Evolutionary conservation across 768 basidiomycete species (phyloP).

Genomic region (Leccinum subtestaceum): DNA sequence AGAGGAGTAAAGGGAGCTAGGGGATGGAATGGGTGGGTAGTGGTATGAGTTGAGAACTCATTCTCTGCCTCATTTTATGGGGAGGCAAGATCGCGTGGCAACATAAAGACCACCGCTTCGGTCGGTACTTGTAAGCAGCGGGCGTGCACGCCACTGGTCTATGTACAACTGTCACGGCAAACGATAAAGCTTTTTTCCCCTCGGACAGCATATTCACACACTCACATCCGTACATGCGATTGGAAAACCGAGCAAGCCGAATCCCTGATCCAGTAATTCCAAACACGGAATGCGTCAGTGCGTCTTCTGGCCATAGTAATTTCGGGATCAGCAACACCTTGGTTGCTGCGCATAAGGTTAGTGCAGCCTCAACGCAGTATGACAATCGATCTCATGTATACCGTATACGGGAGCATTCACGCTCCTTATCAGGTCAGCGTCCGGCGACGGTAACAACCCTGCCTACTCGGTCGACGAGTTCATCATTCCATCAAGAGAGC

Average conservation of each 20-base stretch:
- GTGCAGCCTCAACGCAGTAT: neutral
- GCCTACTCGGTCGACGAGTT: neutral
- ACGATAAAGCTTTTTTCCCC: neutral
- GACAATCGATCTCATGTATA: constrained; percentile 7
- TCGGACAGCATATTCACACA: neutral
- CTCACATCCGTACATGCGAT: neutral
- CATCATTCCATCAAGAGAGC: neutral
- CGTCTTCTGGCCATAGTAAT: neutral
- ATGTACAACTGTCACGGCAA: neutral
- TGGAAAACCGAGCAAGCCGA: neutral
- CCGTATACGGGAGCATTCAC: neutral
- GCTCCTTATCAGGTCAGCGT: neutral
- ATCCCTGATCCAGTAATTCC: constrained; percentile 8
- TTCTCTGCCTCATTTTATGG: constrained; percentile 11
- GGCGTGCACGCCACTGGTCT: neutral
- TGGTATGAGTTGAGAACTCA: neutral
- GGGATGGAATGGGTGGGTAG: neutral
- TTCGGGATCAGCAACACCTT: neutral
- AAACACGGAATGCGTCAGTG: neutral
- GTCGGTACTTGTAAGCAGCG: neutral
- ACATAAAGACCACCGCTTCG: neutral
- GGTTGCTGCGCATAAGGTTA: neutral
- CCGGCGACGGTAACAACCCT: neutral
- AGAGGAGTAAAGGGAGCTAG: constrained; percentile 16
- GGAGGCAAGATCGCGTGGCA: neutral